phyloP scores from a whole-genome alignment of 148 eudicot species.

The Silene latifolia region DNA sequence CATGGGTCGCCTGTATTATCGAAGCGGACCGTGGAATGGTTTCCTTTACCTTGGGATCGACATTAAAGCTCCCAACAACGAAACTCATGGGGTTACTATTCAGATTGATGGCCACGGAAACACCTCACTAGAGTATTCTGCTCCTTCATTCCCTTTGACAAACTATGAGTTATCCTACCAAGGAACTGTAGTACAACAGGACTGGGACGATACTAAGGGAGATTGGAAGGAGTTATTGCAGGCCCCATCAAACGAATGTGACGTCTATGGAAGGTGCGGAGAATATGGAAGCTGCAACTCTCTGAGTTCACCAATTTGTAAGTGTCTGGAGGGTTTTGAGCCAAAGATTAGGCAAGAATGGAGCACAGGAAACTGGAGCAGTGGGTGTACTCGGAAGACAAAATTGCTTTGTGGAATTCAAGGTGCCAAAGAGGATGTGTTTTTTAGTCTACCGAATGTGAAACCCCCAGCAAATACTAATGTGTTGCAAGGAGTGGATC shows the following conservation, averaged over 20 bases:
- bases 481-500: constrained; percentile 7
- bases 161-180: constrained; percentile 14
- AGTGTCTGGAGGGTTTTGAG: constrained; percentile 38
- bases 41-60: constrained; percentile 20
- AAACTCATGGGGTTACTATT: background rate
- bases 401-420: constrained; percentile 26
- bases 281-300: constrained; percentile 29
- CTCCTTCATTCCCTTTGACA: background rate
- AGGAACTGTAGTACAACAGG: background rate
- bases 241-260: constrained; percentile 30
- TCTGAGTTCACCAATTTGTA: constrained; percentile 26
- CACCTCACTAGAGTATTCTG: background rate
- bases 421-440: constrained; percentile 37
- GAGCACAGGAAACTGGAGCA: constrained; percentile 31
- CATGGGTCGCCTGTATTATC: constrained; percentile 3
- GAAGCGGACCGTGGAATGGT: constrained; percentile 30
- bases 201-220: constrained; percentile 22
- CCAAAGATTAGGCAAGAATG: constrained; percentile 30
- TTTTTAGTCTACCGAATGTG: constrained; percentile 28
- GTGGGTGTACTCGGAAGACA: constrained; percentile 40
- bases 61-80: background rate
- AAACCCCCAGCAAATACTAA: constrained; percentile 31
- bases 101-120: constrained; percentile 8
- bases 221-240: constrained; percentile 12
- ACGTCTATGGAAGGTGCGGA: constrained; percentile 39